Base-by-base conservation (phyloP, 306 rosid genomes). In the Sophora flavescens region DNA sequence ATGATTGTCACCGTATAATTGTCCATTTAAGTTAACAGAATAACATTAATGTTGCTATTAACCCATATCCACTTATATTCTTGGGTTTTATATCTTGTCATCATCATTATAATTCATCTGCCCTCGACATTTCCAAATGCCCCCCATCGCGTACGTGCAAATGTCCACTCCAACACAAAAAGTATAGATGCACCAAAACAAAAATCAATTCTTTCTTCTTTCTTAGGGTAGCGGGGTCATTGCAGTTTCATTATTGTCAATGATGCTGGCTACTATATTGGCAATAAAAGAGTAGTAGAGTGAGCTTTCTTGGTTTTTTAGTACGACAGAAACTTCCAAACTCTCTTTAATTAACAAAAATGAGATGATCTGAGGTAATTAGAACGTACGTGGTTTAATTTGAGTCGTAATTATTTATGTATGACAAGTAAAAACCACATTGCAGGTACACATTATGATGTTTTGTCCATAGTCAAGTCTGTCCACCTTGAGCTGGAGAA, bases 91-190 rank as follows among this genome's bases (percentile, higher is more conserved):
- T 63, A 52, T 53, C 28, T 41, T 61, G 72, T 41, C 47, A 79
- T 72, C 79, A 54, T 44, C 74, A 33, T 22, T 76, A 14, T 65
- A 42, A 52, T 76, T 22, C 56, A 63, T 51, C 63, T 45, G 17
- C 63, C 63, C 28, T 63, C 63, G 12, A 61, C 7, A 47, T 74
- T 62, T 74, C 70, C 61, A 36, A 75, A 50, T 75, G 72, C 72
- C 70, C 60, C 60, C 26, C 26, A 35, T 36, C 16, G 10, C 30
- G 28, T 51, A 51, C 72, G 62, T 51, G 16, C 47, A 9, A 35
- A 12, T 68, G 53, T 71, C 82, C 38, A 8, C 36, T 26, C 66
- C 78, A 61, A 51, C 68, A 78, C 22, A 73, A 70, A 61, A 59
- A 1, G 1, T 22, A 22, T 38, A 57, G 26, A 57, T 51, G 64